Evolutionary conservation across 164 flowering plant species (phyloP).

Genomic region (Aristolochia californica): DNA sequence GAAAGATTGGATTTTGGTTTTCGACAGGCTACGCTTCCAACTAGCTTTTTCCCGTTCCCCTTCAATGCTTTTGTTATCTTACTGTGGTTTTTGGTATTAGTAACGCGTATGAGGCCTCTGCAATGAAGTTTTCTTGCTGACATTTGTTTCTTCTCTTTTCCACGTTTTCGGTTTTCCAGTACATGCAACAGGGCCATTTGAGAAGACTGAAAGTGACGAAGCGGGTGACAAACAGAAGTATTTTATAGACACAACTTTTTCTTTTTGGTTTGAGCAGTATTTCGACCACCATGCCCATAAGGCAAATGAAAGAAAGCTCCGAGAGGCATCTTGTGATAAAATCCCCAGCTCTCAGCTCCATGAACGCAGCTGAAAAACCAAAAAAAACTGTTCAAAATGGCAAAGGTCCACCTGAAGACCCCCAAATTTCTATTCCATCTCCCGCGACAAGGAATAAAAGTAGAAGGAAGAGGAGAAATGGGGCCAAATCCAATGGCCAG

Average conservation of each 20-base stretch:
- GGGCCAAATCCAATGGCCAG: slow-evolving; percentile 54
- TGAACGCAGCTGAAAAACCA: slow-evolving; percentile 36
- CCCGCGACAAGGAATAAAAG: slow-evolving; percentile 38
- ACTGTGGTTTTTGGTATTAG: slow-evolving; percentile 13
- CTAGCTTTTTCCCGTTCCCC: too few relatives aligned
- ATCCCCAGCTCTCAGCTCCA: slow-evolving; percentile 42
- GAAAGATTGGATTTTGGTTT: too few relatives aligned
- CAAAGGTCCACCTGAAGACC: slow-evolving; percentile 46
- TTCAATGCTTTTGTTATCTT: neutral
- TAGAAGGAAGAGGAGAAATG: slow-evolving; percentile 54
- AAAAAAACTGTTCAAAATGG: slow-evolving; percentile 51
- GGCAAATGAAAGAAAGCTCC: slow-evolving; percentile 79
- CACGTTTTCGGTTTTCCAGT: slow-evolving; percentile 19
- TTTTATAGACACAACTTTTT: slow-evolving; percentile 12
- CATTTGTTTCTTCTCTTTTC: slow-evolving; percentile 17
- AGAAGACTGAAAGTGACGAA: slow-evolving; percentile 14
- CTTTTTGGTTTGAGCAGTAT: neutral
- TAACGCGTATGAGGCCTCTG: neutral
- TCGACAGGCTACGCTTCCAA: too few relatives aligned
- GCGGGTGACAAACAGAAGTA: slow-evolving; percentile 9
- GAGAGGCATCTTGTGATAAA: slow-evolving; percentile 72
- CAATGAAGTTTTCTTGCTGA: slow-evolving; percentile 27
- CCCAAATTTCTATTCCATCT: slow-evolving; percentile 33
- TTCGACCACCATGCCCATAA: slow-evolving; percentile 48
- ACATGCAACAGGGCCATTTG: neutral